Evolutionary conservation across 805 yeast genomes (phyloP).

Genomic region (Zygosaccharomyces siamensis): DNA sequence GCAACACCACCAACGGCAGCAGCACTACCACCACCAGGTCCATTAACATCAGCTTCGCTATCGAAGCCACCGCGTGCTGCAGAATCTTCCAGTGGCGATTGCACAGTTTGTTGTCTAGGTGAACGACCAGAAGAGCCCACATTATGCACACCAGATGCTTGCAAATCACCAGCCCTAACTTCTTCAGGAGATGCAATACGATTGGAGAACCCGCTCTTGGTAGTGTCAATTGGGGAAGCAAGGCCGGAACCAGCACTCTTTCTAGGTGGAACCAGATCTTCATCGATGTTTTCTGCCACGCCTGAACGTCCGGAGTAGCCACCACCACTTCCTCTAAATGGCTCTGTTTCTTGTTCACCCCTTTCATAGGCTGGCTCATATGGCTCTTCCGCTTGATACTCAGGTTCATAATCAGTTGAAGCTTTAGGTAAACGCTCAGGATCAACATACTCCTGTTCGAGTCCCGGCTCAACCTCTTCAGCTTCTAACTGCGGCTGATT

Average conservation of each 20-base stretch:
- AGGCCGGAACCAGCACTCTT: conserved; percentile 1
- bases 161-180: neutral
- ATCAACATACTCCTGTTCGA: neutral
- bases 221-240: conserved; percentile 2
- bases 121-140: neutral
- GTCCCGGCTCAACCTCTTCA: neutral
- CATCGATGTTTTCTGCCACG: neutral
- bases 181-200: neutral
- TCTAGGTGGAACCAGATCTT: neutral
- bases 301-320: conserved; percentile 2
- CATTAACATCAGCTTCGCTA: neutral
- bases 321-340: neutral
- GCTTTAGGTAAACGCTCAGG: neutral
- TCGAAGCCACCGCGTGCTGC: neutral
- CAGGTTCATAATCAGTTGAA: neutral
- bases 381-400: neutral
- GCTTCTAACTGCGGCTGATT: neutral
- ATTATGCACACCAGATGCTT: neutral
- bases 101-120: neutral
- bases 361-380: neutral
- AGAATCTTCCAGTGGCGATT: neutral
- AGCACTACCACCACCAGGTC: neutral
- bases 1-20: neutral
- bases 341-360: neutral
- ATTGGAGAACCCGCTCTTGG: neutral